Evolutionary conservation across 176 grass and related monocot genomes (phyloP), one percentile per base, ranked within the genome.

Genomic region (Triticum urartu): DNA sequence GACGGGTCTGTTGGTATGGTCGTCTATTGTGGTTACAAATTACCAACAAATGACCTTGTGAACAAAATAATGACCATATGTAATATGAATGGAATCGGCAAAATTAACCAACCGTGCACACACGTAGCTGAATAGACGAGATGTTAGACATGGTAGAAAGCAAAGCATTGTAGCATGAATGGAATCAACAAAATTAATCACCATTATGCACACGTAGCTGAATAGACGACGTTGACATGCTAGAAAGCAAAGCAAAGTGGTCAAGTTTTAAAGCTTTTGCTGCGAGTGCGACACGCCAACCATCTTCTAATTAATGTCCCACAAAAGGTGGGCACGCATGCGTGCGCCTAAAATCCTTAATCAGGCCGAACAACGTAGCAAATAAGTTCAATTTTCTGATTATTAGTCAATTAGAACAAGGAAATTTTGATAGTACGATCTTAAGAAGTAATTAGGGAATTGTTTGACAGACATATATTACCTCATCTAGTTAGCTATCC

Each of bases 331-430:
- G 43, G 43, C 43, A 45, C 11, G 1, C 26, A 75, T 11, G 6
- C 30, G 40, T 63, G 72, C 64, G 18, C 43, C 63, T 18, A 50
- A 90, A 83, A 83, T 72, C 84, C 79, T 90, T 65, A 79, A 72
- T 90, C 67, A 86, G 40, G 64, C 56, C 72, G 64, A 90, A 78
- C 18, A 32, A n/a, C 3, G n/a, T 32, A n/a, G 12, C 62, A 68
- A 74, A 25, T 3, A 1, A 14, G 3, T 11, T 38, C 22, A 60
- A 15, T 12, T 13, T 48, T 14, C 4, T 48, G 45, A 52, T 52
- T 52, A 73, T 74, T 54, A 76, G 35, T 71, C 52, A 75, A 52
- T 52, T 5, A 15, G 18, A 7, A 5, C 79, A 18, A 80, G 14
- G 4, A 35, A 50, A 15, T 39, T 38, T 38, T 2, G 7, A 20